Evolutionary conservation across 2,329 filamentous ascomycete species (phyloP), one percentile per base, ranked within the genome.

Genomic region (Bipolaris bicolor): DNA sequence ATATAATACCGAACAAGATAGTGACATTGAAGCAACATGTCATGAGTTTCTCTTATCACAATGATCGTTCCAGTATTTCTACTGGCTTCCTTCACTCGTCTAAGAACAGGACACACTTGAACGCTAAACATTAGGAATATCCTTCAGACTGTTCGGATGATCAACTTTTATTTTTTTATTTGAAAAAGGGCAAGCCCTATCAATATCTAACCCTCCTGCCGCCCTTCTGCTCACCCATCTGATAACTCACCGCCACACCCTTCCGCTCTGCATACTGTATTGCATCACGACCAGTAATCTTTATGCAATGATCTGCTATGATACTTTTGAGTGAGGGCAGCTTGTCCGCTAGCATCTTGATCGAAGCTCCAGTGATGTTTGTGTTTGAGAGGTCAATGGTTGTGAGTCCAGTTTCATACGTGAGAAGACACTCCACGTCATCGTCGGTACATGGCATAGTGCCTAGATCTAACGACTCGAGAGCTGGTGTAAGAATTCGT

Each of bases 291-390:
- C 73, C 71, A 10, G 50, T 65, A 1, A 81, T 69, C 6, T 64
- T 48, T 2, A 50, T 50, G 46, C 78, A 81, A 7, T 75, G 58
- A 43, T 78, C 67, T 16, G 78, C 62, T 2, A 65, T 67, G 16
- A 80, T 61, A 10, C 57, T 59, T 40, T 63, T 64, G 5, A 80
- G 57, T 9, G 60, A 57, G 0, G 62, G 62, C 10, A 74, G 39
- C 7, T 52, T 56, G 26, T 75, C 69, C 0, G 74, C 68, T 15
- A 79, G 61, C 55, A 70, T 71, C 57, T 77, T 78, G 31, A 82
- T 71, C 2, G 73, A 69, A 1, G 76, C 76, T 6, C 80, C 80
- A 0, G 77, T 79, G 36, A 81, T 72, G 5, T 63, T 60, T 1
- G 76, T 77, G 0, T 63, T 60, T 0, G 72, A 74, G 0, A 81